Evolutionary conservation across 176 grass and related monocot species (phyloP), one percentile per base, ranked within the genome.

Genomic region (Neostapfia colusana): DNA sequence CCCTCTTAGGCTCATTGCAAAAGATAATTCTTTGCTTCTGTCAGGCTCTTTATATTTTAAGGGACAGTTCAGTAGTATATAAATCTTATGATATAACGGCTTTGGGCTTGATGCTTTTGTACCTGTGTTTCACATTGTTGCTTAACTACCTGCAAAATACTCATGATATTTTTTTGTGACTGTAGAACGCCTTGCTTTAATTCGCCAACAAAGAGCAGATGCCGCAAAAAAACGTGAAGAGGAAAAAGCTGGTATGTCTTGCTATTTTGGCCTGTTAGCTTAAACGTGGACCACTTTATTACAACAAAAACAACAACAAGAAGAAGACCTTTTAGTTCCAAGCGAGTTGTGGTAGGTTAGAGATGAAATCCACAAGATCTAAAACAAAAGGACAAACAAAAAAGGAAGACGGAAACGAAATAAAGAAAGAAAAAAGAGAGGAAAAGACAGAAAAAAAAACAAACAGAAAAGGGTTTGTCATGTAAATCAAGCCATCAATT

Each of bases 201-300:
- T 97, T 55, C 86, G 90, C 17, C 88, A 70, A 80, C 74, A 97
- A 68, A 97, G 93, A 61, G 93, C 61, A 48, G 88, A 90, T 89
- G 93, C 93, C 75, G 90, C 93, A 71, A 97, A 97, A 77, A 93
- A 89, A 48, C 80, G 88, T 6, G 88, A 89, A 50, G 90, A 93
- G 74, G 90, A 97, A 82, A 97, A 93, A 57, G 90, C 90, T 78
- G 93, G 93, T 97, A 82, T 44, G 58, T 45, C 34, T 60, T 81
- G 21, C 41, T 67, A 23, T 66, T n/a, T 54, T 54, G 27, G 16
- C 18, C 15, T 70, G 38, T 16, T 63, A 51, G 12, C 14, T 51
- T 57, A 16, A 45, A 45, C 3, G 1, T 43, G 6, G 39, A 24
- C 2, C 54, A 43, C 37, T 26, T 43, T 27, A 74, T 15, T n/a